Percentiles rank a stretch among this genome's conserved stretches.
Evolutionary conservation across 2,329 filamentous ascomycete genomes (phyloP).

Genomic region (Botryotinia convoluta): DNA sequence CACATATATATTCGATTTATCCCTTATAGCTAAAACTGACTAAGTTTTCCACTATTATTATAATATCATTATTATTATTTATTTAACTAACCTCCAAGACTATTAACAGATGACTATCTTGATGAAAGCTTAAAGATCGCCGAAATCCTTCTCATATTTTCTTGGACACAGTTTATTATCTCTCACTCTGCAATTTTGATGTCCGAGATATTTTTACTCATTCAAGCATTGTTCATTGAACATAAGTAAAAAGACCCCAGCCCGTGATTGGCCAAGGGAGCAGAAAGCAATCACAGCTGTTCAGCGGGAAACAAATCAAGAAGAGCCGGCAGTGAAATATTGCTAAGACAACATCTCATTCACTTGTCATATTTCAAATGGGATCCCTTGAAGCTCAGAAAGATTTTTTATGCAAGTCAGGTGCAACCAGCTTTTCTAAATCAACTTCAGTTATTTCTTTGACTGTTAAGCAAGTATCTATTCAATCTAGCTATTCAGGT

Average conservation of each 20-base stretch:
- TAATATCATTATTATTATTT: too few relatives aligned
- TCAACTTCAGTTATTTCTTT: background rate
- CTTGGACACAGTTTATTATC: too few relatives aligned
- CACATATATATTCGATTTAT: too few relatives aligned
- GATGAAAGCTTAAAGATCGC: background rate
- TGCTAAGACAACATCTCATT: background rate
- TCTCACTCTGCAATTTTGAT: accelerated
- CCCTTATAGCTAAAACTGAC: too few relatives aligned
- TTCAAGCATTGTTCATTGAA: background rate
- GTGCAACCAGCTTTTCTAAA: too few relatives aligned
- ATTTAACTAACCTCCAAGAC: too few relatives aligned
- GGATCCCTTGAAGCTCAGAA: accelerated
- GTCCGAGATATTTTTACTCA: background rate
- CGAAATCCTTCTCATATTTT: too few relatives aligned
- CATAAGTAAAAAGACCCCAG: too few relatives aligned
- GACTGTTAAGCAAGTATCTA: background rate
- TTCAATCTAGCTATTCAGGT: background rate
- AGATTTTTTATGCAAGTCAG: background rate
- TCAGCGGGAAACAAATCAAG: accelerated
- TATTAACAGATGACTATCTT: background rate
- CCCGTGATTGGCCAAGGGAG: background rate
- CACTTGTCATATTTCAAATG: too few relatives aligned
- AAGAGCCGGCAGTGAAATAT: background rate
- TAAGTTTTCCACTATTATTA: too few relatives aligned
- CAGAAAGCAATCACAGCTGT: background rate